Evolutionary conservation across 2,329 filamentous ascomycete species (phyloP).

Genomic region (Diplocarpon mali): DNA sequence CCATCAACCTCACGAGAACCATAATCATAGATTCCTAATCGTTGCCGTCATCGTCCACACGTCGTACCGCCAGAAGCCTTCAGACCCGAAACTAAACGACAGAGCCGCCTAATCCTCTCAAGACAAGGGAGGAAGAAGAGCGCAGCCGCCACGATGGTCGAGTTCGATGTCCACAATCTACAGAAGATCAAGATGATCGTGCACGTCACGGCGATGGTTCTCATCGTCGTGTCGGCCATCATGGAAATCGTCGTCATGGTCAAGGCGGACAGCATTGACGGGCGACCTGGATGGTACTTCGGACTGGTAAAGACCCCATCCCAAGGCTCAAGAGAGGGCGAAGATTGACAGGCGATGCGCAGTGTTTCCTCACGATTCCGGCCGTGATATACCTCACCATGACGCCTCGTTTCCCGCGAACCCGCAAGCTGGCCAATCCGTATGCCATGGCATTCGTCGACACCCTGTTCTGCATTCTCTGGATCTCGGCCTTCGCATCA

Average conservation of each 20-base stretch:
- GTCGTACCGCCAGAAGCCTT: too few relatives aligned
- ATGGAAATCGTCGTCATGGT: constrained; percentile 50
- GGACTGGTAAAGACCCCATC: constrained; percentile 40
- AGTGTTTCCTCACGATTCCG: constrained; percentile 56
- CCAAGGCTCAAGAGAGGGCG: not conserved
- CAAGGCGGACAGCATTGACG: constrained; percentile 39
- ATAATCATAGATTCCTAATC: not conserved
- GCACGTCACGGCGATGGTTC: constrained; percentile 43
- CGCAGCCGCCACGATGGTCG: constrained; percentile 15
- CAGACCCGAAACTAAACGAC: not conserved
- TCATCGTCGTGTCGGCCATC: constrained; percentile 45
- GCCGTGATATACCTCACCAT: constrained; percentile 55
- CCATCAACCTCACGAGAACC: not conserved
- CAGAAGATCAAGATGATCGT: constrained; percentile 40
- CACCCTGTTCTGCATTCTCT: constrained; percentile 45
- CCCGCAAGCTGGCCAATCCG: constrained; percentile 49
- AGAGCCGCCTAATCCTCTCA: not conserved
- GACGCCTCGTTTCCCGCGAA: constrained; percentile 52
- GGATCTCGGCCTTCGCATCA: constrained; percentile 56
- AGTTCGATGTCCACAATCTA: constrained; percentile 25
- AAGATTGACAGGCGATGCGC: not conserved
- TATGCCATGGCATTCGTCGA: constrained; percentile 51
- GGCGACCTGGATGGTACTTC: constrained; percentile 53
- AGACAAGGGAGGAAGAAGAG: not conserved
- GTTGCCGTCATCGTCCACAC: too few relatives aligned